Conservation (phyloP, 352 stramenopile genomes). For the Pythium rhizo-oryzae region DNA sequence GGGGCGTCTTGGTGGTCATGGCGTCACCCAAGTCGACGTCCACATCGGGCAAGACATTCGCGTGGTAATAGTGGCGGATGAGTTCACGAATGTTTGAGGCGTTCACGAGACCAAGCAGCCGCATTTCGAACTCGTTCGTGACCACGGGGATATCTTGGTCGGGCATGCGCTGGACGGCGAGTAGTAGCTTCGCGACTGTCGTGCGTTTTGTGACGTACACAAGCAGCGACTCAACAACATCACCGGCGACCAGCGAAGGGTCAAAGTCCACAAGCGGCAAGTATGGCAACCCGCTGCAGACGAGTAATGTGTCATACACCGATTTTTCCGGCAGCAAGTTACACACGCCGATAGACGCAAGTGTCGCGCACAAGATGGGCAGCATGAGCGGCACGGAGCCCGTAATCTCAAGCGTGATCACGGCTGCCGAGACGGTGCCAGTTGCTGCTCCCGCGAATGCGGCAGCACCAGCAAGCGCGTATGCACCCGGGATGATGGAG, state of each 20-base stretch:
- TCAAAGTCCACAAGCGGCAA: conserved; percentile 85
- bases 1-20: conserved; percentile 29
- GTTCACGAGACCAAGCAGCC: conserved; percentile 69
- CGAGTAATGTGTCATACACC: conserved; percentile 83
- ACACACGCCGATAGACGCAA: conserved; percentile 66
- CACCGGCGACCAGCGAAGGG: conserved; percentile 45
- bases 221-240: conserved; percentile 73
- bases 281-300: conserved; percentile 79
- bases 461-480: conserved; percentile 78
- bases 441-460: conserved; percentile 74
- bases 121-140: conserved; percentile 65
- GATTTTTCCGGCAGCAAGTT: conserved; percentile 74
- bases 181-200: conserved; percentile 62
- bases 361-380: conserved; percentile 74
- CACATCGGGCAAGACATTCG: conserved; percentile 47
- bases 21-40: conserved; percentile 79
- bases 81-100: conserved; percentile 61
- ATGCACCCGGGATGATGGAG: conserved; percentile 63
- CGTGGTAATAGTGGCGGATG: conserved; percentile 64
- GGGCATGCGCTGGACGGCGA: conserved; percentile 73
- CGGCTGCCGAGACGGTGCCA: conserved; percentile 76
- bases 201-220: conserved; percentile 80
- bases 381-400: conserved; percentile 81
- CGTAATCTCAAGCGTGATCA: conserved; percentile 90
- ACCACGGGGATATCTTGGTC: conserved; percentile 79